Evolutionary conservation across 2,329 filamentous ascomycete species (phyloP).

Genomic region (Colletotrichum sojae): DNA sequence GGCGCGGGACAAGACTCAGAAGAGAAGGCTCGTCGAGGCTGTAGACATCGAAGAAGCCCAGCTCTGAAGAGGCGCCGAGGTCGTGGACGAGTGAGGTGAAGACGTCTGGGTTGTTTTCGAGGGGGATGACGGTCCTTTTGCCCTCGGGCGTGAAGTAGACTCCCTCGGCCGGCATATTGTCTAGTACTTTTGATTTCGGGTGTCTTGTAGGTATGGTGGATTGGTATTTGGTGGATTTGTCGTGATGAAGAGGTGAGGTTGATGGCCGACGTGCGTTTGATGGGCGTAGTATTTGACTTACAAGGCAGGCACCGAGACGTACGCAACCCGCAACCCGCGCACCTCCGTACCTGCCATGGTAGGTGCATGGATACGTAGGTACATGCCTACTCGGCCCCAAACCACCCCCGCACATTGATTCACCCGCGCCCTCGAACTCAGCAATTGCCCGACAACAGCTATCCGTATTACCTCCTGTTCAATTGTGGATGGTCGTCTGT

Average conservation of each 20-base stretch:
- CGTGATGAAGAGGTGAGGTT: background rate
- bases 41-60: constrained; percentile 87
- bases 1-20: constrained; percentile 82
- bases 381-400: too few relatives aligned
- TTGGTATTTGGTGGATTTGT: background rate
- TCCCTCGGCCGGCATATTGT: constrained; percentile 45
- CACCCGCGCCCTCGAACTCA: too few relatives aligned
- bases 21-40: constrained; percentile 83
- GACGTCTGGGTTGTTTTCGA: constrained; percentile 79
- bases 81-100: constrained; percentile 80
- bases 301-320: too few relatives aligned
- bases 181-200: background rate
- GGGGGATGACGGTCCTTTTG: constrained; percentile 55
- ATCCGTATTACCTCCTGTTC: too few relatives aligned
- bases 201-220: background rate
- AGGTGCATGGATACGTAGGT: too few relatives aligned
- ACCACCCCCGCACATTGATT: too few relatives aligned
- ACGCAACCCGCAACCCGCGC: too few relatives aligned
- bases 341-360: too few relatives aligned
- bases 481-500: too few relatives aligned
- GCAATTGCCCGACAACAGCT: too few relatives aligned
- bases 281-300: too few relatives aligned
- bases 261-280: too few relatives aligned
- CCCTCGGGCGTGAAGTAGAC: constrained; percentile 48
- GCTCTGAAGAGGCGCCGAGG: constrained; percentile 76